Percentiles rank a stretch among this genome's conserved stretches.
Conservation (phyloP, 2,329 filamentous ascomycete species). For the Coniochaeta sp. region DNA sequence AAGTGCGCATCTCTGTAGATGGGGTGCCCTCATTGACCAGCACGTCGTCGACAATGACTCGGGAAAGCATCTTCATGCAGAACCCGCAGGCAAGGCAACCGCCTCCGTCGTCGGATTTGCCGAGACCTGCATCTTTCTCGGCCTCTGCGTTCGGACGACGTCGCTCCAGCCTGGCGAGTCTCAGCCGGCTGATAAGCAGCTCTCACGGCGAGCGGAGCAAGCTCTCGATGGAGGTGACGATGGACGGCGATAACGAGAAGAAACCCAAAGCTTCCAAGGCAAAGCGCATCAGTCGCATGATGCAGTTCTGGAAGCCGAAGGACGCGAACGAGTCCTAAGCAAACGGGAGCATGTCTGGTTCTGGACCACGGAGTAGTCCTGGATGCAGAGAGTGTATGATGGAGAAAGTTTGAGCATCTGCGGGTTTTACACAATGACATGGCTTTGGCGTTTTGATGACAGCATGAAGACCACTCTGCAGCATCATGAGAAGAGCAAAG, state of each 20-base stretch:
- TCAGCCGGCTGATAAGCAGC: constrained; percentile 69
- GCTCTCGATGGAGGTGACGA: constrained; percentile 59
- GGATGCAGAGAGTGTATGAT: background rate
- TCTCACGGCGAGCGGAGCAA: constrained; percentile 71
- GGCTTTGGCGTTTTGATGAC: constrained; percentile 19
- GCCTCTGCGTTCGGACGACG: constrained; percentile 59
- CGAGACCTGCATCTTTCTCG: constrained; percentile 52
- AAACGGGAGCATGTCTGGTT: background rate
- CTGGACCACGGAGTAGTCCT: background rate
- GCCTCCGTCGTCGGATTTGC: background rate
- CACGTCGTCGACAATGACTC: constrained; percentile 70
- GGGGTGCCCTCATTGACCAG: constrained; percentile 70
- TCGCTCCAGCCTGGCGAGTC: constrained; percentile 67
- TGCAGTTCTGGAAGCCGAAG: constrained; percentile 71
- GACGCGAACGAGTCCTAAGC: constrained; percentile 18
- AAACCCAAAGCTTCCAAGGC: constrained; percentile 55
- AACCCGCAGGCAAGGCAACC: constrained; percentile 41
- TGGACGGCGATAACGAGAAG: constrained; percentile 49
- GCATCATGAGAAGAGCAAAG: constrained; percentile 12
- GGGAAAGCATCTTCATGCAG: constrained; percentile 50
- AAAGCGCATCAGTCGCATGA: constrained; percentile 64
- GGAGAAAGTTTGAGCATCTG: background rate
- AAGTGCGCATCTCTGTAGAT: constrained; percentile 61
- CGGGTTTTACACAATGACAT: constrained; percentile 11
- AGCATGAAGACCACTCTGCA: constrained; percentile 16